Percentiles rank a stretch among this genome's conserved stretches.
phyloP scores from a whole-genome alignment of 768 basidiomycete genomes.

The Butyriboletus loyo region DNA sequence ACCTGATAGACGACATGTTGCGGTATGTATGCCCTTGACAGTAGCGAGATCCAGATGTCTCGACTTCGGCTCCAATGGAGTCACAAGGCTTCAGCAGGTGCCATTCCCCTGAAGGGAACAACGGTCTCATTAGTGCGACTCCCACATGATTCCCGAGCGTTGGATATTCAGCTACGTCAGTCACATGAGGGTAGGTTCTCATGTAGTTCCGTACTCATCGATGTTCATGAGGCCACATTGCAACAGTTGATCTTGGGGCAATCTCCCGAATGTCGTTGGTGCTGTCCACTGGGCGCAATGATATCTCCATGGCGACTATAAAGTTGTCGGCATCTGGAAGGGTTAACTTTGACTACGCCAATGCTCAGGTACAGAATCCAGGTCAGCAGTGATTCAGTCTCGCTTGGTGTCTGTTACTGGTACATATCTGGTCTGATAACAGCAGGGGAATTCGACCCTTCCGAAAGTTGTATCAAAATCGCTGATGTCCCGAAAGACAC shows the following conservation, averaged over 20 bases:
- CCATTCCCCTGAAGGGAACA: constrained; percentile 25
- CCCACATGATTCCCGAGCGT: constrained; percentile 55
- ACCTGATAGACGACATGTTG: constrained; percentile 52
- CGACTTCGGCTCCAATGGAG: constrained; percentile 66
- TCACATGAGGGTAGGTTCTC: constrained; percentile 38
- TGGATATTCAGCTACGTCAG: constrained; percentile 62
- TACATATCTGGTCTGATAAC: constrained; percentile 11
- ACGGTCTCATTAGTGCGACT: constrained; percentile 52
- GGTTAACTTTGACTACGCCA: constrained; percentile 42
- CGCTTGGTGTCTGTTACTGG: background rate
- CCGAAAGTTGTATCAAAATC: constrained; percentile 46
- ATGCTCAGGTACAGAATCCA: constrained; percentile 39
- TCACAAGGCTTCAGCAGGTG: constrained; percentile 34
- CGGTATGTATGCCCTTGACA: constrained; percentile 68
- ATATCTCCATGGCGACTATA: constrained; percentile 51
- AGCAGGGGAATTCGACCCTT: constrained; percentile 33
- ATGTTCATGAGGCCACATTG: constrained; percentile 6
- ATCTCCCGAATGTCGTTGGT: constrained; percentile 51
- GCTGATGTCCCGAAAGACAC: constrained; percentile 46
- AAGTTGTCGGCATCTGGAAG: constrained; percentile 55
- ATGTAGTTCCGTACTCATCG: constrained; percentile 13
- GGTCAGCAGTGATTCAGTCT: constrained; percentile 23
- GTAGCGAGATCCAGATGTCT: constrained; percentile 63
- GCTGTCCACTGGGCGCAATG: constrained; percentile 69
- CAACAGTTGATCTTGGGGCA: constrained; percentile 63